phyloP scores from a whole-genome alignment of 2,329 filamentous ascomycete genomes.

The Tricladium varicosporioides region DNA sequence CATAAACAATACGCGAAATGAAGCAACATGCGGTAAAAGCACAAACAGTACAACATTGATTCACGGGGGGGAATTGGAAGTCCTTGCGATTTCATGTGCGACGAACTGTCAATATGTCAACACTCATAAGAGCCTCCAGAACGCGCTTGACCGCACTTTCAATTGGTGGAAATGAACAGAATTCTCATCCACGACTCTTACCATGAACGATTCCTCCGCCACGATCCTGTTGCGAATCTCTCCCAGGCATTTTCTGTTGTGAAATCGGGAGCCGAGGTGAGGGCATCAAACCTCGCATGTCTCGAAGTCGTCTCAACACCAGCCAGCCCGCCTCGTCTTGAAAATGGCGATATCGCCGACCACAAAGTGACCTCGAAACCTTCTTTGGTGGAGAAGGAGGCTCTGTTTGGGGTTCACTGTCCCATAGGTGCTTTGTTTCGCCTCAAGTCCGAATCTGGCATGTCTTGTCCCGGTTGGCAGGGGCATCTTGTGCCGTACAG shows the following conservation, averaged over 20 bases:
- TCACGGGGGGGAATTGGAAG: too few relatives aligned
- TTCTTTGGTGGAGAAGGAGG: background rate
- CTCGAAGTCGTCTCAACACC: background rate
- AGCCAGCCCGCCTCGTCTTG: background rate
- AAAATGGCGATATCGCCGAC: background rate
- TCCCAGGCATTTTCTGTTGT: background rate
- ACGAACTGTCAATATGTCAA: too few relatives aligned
- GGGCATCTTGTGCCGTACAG: background rate
- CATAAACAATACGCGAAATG: too few relatives aligned
- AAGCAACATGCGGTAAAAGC: too few relatives aligned
- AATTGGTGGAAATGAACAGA: too few relatives aligned
- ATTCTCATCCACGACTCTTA: too few relatives aligned
- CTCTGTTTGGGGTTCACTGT: background rate
- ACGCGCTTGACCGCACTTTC: too few relatives aligned
- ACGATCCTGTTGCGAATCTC: background rate
- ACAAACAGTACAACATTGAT: too few relatives aligned
- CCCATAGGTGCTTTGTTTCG: background rate
- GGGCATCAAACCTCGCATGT: conserved; percentile 6
- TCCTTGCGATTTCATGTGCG: too few relatives aligned
- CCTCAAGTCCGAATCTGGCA: background rate
- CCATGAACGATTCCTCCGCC: too few relatives aligned
- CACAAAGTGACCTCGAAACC: background rate
- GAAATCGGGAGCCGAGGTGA: background rate
- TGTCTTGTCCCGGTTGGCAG: background rate
- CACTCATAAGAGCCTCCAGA: too few relatives aligned